phyloP scores from a whole-genome alignment of 2,329 filamentous ascomycete species.

The Fusarium sp. region DNA sequence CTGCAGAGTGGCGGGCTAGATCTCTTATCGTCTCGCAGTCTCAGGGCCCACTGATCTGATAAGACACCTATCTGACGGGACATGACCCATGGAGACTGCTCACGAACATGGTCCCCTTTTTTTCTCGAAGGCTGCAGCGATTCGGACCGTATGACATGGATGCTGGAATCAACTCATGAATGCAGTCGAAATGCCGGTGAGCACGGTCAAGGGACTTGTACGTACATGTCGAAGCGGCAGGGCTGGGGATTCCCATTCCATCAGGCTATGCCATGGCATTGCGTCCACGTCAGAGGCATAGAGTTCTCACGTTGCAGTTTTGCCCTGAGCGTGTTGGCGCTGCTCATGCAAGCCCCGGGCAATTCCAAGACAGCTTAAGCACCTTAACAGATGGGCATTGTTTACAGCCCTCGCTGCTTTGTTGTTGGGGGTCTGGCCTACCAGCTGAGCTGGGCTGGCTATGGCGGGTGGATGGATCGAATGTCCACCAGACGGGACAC shows the following conservation, averaged over 20 bases:
- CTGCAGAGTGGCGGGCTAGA: slow-evolving; percentile 25
- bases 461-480: slow-evolving; percentile 27
- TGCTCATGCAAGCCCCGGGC: slow-evolving; percentile 26
- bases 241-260: slow-evolving; percentile 11
- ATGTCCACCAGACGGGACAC: slow-evolving; percentile 27
- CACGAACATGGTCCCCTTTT: slow-evolving; percentile 14
- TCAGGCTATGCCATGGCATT: slow-evolving; percentile 14
- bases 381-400: slow-evolving; percentile 12
- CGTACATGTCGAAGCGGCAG: background rate
- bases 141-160: slow-evolving; percentile 31
- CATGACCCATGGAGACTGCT: slow-evolving; percentile 8
- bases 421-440: slow-evolving; percentile 15
- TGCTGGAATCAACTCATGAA: slow-evolving; percentile 28
- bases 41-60: slow-evolving; percentile 29
- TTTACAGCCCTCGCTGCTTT: slow-evolving; percentile 3
- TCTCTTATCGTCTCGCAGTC: slow-evolving; percentile 32
- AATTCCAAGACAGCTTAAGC: slow-evolving; percentile 20
- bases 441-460: slow-evolving; percentile 32
- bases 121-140: slow-evolving; percentile 27
- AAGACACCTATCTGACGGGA: slow-evolving; percentile 2
- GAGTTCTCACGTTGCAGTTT: slow-evolving; percentile 25
- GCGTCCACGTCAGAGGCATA: slow-evolving; percentile 30
- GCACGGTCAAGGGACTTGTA: slow-evolving; percentile 11
- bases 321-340: slow-evolving; percentile 7
- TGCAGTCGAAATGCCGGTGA: slow-evolving; percentile 33